A percentile compares a stretch with the other conserved stretches of the same genome.
Conservation (phyloP, 1,139 yeast species). For the Hyphopichia buzzinii region DNA sequence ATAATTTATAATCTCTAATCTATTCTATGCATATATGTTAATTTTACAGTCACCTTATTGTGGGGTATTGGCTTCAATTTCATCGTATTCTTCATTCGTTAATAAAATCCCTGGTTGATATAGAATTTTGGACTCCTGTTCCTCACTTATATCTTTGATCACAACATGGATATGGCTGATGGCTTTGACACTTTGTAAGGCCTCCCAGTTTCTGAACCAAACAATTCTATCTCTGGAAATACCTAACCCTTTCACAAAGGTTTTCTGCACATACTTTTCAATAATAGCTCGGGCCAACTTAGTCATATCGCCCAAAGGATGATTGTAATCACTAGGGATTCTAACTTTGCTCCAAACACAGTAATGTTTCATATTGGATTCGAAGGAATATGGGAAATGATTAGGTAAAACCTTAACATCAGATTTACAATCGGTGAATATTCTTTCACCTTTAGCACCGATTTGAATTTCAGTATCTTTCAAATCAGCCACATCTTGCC, state of each 20-base stretch:
- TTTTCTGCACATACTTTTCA: slow-evolving; percentile 38
- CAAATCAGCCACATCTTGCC: slow-evolving; percentile 15
- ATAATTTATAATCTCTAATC: too few relatives aligned
- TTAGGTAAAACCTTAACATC: slow-evolving; percentile 36
- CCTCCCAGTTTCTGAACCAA: slow-evolving; percentile 67
- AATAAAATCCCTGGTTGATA: slow-evolving; percentile 20
- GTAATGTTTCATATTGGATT: slow-evolving; percentile 32
- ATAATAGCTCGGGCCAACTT: slow-evolving; percentile 33
- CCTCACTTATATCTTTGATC: slow-evolving; percentile 32
- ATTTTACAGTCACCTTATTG: too few relatives aligned
- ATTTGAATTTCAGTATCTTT: neutral
- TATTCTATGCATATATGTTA: too few relatives aligned
- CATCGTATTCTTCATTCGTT: slow-evolving; percentile 16
- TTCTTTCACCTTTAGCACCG: slow-evolving; percentile 10
- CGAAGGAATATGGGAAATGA: slow-evolving; percentile 46
- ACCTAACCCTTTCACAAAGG: slow-evolving; percentile 42
- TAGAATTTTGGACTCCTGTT: slow-evolving; percentile 18
- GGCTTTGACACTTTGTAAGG: slow-evolving; percentile 55
- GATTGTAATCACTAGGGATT: slow-evolving; percentile 30
- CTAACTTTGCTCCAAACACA: slow-evolving; percentile 44
- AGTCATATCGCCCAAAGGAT: slow-evolving; percentile 46
- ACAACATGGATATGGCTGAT: slow-evolving; percentile 61
- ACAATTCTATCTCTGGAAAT: slow-evolving; percentile 36
- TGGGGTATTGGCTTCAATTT: neutral
- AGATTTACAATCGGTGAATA: slow-evolving; percentile 17